Evolutionary conservation across 805 yeast species (phyloP).

Genomic region (Tetrapisispora iriomotensis): DNA sequence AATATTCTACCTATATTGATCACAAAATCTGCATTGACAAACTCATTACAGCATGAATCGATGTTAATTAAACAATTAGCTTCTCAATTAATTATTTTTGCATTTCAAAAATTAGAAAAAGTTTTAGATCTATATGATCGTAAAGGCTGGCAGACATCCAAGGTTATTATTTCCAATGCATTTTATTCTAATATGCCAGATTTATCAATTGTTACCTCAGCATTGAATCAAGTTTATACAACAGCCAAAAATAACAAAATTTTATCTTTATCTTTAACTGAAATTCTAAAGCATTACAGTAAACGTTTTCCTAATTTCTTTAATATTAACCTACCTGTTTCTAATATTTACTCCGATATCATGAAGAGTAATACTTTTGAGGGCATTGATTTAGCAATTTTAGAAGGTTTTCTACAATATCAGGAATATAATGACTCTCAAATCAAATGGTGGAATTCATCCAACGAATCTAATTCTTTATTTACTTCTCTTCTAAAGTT

Average conservation of each 20-base stretch:
- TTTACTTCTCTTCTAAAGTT: slow-evolving; percentile 59
- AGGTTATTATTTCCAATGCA: slow-evolving; percentile 27
- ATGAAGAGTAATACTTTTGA: slow-evolving; percentile 28
- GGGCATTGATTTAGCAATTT: slow-evolving; percentile 47
- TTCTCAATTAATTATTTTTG: slow-evolving; percentile 46
- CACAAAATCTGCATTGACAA: slow-evolving; percentile 46
- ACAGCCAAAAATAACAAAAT: slow-evolving; percentile 34
- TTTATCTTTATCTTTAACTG: slow-evolving; percentile 39
- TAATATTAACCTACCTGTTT: slow-evolving; percentile 23
- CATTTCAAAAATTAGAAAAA: slow-evolving; percentile 43
- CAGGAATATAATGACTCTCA: slow-evolving; percentile 44
- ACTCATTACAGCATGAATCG: slow-evolving; percentile 43
- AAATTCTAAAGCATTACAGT: slow-evolving; percentile 35
- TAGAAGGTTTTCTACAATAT: slow-evolving; percentile 52
- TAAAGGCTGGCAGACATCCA: slow-evolving; percentile 34
- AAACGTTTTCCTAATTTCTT: slow-evolving; percentile 30
- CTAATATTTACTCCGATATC: slow-evolving; percentile 30
- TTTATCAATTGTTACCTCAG: slow-evolving; percentile 27
- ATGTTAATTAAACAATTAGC: slow-evolving; percentile 53
- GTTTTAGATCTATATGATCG: slow-evolving; percentile 31
- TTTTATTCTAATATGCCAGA: slow-evolving; percentile 41
- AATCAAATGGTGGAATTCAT: slow-evolving; percentile 72
- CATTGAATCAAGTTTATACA: slow-evolving; percentile 34
- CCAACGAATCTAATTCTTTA: slow-evolving; percentile 41
- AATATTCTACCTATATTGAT: slow-evolving; percentile 56